Conservation (phyloP, 768 basidiomycete genomes). For the Hygrophorus russula region DNA sequence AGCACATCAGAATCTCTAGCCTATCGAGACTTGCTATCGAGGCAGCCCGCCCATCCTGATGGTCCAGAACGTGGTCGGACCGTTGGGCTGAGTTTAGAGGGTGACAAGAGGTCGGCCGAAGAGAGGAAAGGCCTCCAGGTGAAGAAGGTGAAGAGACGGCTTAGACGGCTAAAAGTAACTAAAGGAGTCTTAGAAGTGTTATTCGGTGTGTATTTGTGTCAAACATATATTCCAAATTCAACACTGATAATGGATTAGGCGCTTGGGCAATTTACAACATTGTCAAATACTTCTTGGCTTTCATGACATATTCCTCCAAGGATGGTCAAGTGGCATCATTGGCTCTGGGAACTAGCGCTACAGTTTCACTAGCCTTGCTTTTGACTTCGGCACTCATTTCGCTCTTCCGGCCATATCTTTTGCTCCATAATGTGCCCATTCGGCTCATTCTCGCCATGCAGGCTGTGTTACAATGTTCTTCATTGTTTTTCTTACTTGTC, state of each 20-base stretch:
- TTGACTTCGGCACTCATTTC: constrained; percentile 26
- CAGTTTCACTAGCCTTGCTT: constrained; percentile 28
- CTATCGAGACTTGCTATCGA: constrained; percentile 22
- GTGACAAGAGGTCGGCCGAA: constrained; percentile 15
- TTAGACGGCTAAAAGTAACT: constrained; percentile 17
- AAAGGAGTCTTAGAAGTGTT: constrained; percentile 22
- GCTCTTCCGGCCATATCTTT: constrained; percentile 25
- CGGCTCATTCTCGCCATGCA: constrained; percentile 19
- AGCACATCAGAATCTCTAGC: constrained; percentile 17
- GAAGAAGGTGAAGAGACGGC: constrained; percentile 13
- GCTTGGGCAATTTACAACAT: constrained; percentile 53
- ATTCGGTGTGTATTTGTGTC: constrained; percentile 23
- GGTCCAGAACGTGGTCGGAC: constrained; percentile 16
- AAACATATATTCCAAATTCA: neutral
- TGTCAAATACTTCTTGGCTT: constrained; percentile 57
- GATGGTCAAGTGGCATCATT: constrained; percentile 33
- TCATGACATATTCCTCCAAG: constrained; percentile 26
- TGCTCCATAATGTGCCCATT: constrained; percentile 20
- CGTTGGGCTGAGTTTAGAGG: constrained; percentile 16
- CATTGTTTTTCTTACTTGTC: constrained; percentile 35
- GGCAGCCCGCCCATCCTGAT: constrained; percentile 19
- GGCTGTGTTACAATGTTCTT: constrained; percentile 26
- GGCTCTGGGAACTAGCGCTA: constrained; percentile 36
- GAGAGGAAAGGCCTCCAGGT: constrained; percentile 21
- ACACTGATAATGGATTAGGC: constrained; percentile 20